These are phyloP conservation scores for Penicillium psychrofluorescens DNA, from an alignment of 495 filamentous ascomycete genomes.

Conservation along the genomic window DNA sequence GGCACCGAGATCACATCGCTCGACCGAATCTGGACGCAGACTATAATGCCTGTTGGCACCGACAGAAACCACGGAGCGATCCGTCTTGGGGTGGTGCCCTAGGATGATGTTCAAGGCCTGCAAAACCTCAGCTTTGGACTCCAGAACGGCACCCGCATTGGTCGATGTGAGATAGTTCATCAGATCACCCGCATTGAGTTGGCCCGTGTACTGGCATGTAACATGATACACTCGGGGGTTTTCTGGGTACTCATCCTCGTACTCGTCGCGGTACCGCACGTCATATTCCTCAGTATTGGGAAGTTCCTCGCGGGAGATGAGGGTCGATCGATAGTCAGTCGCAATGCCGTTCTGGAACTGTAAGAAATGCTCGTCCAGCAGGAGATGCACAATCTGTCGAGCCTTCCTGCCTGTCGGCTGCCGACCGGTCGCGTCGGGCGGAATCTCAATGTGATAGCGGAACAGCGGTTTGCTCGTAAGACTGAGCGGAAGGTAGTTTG, in stretches of 20 bases:
- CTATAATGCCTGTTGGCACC: conserved; percentile 37
- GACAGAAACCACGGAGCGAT: conserved; percentile 20
- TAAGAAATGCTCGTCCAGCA: conserved; percentile 36
- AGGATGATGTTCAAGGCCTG: conserved; percentile 51
- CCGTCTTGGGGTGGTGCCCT: conserved; percentile 31
- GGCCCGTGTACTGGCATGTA: conserved; percentile 30
- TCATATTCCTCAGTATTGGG: conserved; percentile 17
- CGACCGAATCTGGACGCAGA: conserved; percentile 13
- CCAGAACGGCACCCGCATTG: conserved; percentile 28
- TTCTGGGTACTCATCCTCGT: conserved; percentile 30
- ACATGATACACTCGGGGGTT: conserved; percentile 39
- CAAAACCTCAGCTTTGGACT: conserved; percentile 30
- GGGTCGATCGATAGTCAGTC: conserved; percentile 50
- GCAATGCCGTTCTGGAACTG: conserved; percentile 30
- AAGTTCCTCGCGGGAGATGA: conserved; percentile 37
- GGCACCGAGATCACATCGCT: conserved; percentile 24
- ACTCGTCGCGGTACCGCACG: conserved; percentile 35
- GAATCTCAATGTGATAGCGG: conserved; percentile 29
- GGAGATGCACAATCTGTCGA: conserved; percentile 41
- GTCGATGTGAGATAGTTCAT: conserved; percentile 48
- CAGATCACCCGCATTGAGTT: conserved; percentile 41
- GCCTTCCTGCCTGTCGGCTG: conserved; percentile 45
- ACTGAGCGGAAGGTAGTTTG: conserved; percentile 57
- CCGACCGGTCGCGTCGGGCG: conserved; percentile 15
- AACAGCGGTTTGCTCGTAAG: conserved; percentile 26